These are phyloP conservation scores for Sporothrix brunneoviolacea DNA, from an alignment of 2,329 filamentous ascomycete genomes.

Conservation along the genomic window DNA sequence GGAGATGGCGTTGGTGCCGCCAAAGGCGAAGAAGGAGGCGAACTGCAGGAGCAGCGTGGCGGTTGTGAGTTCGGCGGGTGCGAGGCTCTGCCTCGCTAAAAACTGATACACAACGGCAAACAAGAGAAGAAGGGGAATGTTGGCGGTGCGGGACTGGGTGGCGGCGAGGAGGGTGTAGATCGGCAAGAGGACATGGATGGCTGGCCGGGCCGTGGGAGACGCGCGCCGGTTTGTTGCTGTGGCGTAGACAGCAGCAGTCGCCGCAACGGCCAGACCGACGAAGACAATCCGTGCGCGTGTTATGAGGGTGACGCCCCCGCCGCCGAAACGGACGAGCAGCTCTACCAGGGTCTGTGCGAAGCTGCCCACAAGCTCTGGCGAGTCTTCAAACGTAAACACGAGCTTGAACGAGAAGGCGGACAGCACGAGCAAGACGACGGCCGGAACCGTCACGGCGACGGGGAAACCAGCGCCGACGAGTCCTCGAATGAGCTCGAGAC, in stretches of 20 bases:
- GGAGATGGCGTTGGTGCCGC: constrained; percentile 89
- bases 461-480: constrained; percentile 37
- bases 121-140: constrained; percentile 77
- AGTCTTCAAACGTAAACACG: constrained; percentile 78
- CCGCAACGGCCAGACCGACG: constrained; percentile 35
- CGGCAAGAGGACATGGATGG: constrained; percentile 51
- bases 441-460: constrained; percentile 35
- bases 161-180: constrained; percentile 72
- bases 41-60: constrained; percentile 73
- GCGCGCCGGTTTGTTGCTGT: constrained; percentile 21
- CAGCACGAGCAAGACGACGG: constrained; percentile 30
- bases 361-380: constrained; percentile 66
- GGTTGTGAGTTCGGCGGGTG: constrained; percentile 54
- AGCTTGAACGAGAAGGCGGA: constrained; percentile 78
- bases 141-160: constrained; percentile 79
- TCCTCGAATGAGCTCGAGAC: constrained; percentile 36
- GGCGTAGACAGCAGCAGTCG: constrained; percentile 33
- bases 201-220: background rate
- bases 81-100: constrained; percentile 36
- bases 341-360: constrained; percentile 35
- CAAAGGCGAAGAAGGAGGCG: constrained; percentile 80
- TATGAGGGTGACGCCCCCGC: constrained; percentile 40
- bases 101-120: constrained; percentile 55
- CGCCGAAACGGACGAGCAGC: constrained; percentile 21
- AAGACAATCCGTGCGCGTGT: constrained; percentile 46